Evolutionary conservation across 495 filamentous ascomycete species (phyloP), one percentile per base, ranked within the genome.

Genomic region (Letharia lupina): DNA sequence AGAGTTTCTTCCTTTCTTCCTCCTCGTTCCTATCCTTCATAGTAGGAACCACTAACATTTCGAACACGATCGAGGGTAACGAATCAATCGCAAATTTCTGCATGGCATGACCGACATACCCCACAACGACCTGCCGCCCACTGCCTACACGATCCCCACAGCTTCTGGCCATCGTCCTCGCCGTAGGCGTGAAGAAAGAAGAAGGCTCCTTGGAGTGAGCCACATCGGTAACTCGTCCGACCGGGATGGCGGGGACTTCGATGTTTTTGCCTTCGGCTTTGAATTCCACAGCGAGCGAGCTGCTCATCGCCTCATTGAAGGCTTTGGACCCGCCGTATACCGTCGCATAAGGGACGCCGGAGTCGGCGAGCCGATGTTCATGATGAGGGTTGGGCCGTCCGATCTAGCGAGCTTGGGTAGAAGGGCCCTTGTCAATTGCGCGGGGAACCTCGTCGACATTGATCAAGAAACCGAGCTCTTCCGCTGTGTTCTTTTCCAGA

Each of bases 291-390:
- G 28, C 50, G n/a, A 67, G 58, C 1, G 33, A 72, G 2, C 74
- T 71, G 0, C 79, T 81, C 75, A 82, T 73, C 0, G 72, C 73
- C 47, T 82, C 78, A 7, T 81, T 72, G 18, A 79, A 80, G 7
- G 78, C 75, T 64, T 83, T 82, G 16, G 76, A 78, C 6, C 73
- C 75, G 68, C 79, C 80, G 65, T 83, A 83, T 16, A 77, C 76
- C 7, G 78, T 78, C 78, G 65, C 56, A 28, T 62, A 56, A 20
- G 63, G 54, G 50, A 81, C 63, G 0, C 74, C 75, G 23, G 71
- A 68, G 20, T 69, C 62, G 10, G 74, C 71, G 13, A 75, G 8
- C 79, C 79, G 18, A 82, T 75, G 62, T 78, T 83, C 59, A 82
- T 11, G 28, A 83, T 70, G 8, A 82, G 65, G 4, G 69, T 70